Evolutionary conservation across 345 rosid genomes (phyloP), one percentile per base, ranked within the genome.

Genomic region (Iberis pinnata): DNA sequence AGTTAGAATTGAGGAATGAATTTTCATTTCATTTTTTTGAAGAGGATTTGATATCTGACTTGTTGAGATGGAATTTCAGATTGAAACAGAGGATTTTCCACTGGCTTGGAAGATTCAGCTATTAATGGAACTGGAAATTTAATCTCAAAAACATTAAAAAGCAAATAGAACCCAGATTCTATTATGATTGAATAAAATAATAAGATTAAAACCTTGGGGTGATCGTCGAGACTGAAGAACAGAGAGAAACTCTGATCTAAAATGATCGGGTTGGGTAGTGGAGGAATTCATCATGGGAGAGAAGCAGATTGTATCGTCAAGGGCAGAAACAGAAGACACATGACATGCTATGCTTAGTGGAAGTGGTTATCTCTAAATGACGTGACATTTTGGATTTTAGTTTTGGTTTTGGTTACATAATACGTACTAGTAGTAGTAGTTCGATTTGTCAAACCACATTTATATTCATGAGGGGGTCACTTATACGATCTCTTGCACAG

Each of bases 41-140:
- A 26, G 0, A n/a, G n/a, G n/a, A n/a, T 6, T 6, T 29, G 10
- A 24, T 14, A 38, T 47, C 52, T 10, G 18, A 87, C 95, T 84
- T 75, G 51, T 16, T 79, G 72, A 61, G 78, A 76, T 2, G 74
- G 84, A 31, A 70, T 43, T 38, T 13, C 70, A 38, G 70, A 76
- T 68, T 80, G 94, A 64, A 33, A 85, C 13, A 85, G 27, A 22
- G 95, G 95, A 56, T 56, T 47, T 46, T 49, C 36, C 56, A 83
- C 90, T 0, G 87, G 83, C 48, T 75, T 72, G n/a, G 80, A 78
- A 32, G 63, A 52, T 14, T 83, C 76, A 39, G 74, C 83, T 0
- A 75, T 38, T 24, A 81, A 64, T 12, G 78, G 74, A 69, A 80
- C 95, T 89, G 70, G 22, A 42, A n/a, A n/a, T n/a, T n/a, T n/a